Percentiles rank a stretch among this genome's conserved stretches.
Conservation (phyloP, 345 rosid genomes). For the Eucalyptus erythrocorys region DNA sequence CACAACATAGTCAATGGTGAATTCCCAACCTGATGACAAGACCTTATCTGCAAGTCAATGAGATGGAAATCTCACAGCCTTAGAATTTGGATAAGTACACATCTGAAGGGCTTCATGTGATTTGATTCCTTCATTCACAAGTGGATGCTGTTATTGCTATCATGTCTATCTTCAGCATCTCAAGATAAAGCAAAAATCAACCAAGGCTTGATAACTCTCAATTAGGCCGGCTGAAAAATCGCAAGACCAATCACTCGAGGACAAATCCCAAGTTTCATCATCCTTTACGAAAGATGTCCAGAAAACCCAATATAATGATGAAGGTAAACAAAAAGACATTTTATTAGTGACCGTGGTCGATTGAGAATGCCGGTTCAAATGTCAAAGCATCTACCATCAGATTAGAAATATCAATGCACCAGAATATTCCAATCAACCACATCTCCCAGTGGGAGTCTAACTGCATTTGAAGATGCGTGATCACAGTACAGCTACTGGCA, state of each 20-base stretch:
- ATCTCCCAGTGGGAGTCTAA: background rate
- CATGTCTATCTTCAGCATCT: background rate
- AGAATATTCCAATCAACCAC: background rate
- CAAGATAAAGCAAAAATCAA: background rate
- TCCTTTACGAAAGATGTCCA: background rate
- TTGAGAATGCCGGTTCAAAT: background rate
- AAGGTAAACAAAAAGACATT: background rate
- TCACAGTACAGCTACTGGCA: background rate
- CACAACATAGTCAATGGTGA: background rate
- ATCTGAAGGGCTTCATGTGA: background rate
- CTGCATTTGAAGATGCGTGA: background rate
- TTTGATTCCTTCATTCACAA: background rate
- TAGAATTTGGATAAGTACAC: background rate
- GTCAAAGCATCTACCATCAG: background rate
- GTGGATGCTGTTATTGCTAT: background rate
- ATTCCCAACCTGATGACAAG: background rate
- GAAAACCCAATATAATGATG: background rate
- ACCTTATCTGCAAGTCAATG: background rate
- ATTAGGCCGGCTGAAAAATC: background rate
- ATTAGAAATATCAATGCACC: background rate
- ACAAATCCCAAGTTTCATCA: background rate
- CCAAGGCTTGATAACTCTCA: background rate
- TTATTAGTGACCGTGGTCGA: background rate
- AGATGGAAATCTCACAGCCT: background rate
- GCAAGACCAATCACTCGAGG: background rate